Evolutionary conservation across 2,329 filamentous ascomycete genomes (phyloP), one percentile per base, ranked within the genome.

Genomic region (Trichoderma semiorbis): DNA sequence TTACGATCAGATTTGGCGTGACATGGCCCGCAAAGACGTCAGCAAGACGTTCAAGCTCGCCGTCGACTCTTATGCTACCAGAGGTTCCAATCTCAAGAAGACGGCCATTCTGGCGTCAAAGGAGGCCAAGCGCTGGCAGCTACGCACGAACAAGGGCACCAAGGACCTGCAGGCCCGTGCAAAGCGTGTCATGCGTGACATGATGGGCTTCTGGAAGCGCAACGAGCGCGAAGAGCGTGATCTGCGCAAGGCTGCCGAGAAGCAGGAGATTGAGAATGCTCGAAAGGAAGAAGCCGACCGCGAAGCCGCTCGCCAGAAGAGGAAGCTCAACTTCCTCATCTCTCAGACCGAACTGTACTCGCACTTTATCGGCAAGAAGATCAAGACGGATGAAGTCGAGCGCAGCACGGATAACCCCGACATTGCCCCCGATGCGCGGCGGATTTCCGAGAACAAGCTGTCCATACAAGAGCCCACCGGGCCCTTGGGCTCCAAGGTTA

Each of bases 121-220:
- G 80, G 96, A 99, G 83, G 95, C 96, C 69, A 94, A 97, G 79
- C 89, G 97, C 78, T 99, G 96, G 96, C 97, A 99, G 81, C 89
- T 97, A 73, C 92, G 94, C 55, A 99, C 96, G 69, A 99, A 99
- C 85, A 98, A 99, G 87, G 97, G 95, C 79, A 96, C 93, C 81
- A 99, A 99, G 82, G 96, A 99, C 81, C 93, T 97, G 5, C 96
- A 98, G 80, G 96, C 96, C 55, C 91, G 96, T 62, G 96, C 96
- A 72, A 99, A 99, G 86, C 92, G 96, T 76, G 95, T 95, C 72
- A 99, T 99, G 96, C 91, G 96, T 80, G 96, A 99, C 83, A 99
- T 99, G 96, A 96, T 98, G 89, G 91, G 93, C 72, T 99, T 98
- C 87, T 99, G 96, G 96, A 98, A 98, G 84, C 92, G 95, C 71